phyloP scores from a whole-genome alignment of 2,329 filamentous ascomycete species.

The Arthrobotrys iridis region DNA sequence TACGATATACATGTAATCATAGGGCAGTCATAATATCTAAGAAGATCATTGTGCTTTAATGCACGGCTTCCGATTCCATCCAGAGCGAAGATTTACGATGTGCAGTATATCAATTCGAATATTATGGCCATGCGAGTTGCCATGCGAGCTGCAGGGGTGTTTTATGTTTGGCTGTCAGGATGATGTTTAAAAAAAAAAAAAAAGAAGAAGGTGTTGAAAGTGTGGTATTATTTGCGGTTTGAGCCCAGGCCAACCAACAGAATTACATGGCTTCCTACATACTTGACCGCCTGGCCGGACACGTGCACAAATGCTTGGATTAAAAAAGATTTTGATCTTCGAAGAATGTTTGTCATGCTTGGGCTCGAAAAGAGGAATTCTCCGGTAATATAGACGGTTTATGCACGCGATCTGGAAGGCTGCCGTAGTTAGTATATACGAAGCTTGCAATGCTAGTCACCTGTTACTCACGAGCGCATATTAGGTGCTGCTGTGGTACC shows the following conservation, averaged over 20 bases:
- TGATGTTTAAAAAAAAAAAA: not conserved
- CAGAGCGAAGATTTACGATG: too few relatives aligned
- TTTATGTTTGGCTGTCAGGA: too few relatives aligned
- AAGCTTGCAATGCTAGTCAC: not conserved
- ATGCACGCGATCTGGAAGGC: constrained; percentile 2
- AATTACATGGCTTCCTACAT: too few relatives aligned
- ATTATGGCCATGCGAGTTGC: too few relatives aligned
- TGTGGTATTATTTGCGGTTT: constrained; percentile 12
- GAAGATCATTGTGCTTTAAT: too few relatives aligned
- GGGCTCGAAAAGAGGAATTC: not conserved
- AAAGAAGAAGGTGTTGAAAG: constrained; percentile 12
- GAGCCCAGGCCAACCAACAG: too few relatives aligned
- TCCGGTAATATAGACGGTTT: not conserved
- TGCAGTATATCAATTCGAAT: too few relatives aligned
- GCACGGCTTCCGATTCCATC: too few relatives aligned
- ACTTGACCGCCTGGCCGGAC: too few relatives aligned
- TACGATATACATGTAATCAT: too few relatives aligned
- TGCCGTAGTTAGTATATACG: not conserved
- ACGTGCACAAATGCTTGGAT: not conserved
- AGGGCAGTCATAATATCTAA: too few relatives aligned
- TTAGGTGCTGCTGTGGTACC: not conserved
- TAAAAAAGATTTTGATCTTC: not conserved
- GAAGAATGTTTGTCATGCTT: not conserved
- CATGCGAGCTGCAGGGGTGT: too few relatives aligned
- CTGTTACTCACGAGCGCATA: constrained; percentile 5